Percentiles rank a stretch among this genome's conserved stretches.
phyloP scores from a whole-genome alignment of 2,329 filamentous ascomycete genomes.

The Cercospora canescens region DNA sequence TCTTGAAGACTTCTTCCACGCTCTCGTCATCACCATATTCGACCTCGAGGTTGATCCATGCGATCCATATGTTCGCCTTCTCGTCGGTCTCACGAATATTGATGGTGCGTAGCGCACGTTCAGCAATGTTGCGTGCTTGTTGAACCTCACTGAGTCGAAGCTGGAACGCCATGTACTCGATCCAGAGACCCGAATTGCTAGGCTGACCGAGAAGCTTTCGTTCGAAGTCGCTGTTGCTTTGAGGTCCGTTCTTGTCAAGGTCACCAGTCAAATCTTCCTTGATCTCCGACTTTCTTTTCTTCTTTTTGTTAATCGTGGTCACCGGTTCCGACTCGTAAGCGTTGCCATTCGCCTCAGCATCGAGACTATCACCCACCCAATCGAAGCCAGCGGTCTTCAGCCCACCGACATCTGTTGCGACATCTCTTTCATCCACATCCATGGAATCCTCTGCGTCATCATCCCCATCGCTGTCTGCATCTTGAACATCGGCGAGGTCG shows the following conservation, averaged over 20 bases:
- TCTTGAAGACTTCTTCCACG: conserved; percentile 83
- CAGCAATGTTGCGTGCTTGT: conserved; percentile 84
- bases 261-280: conserved; percentile 90
- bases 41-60: conserved; percentile 90
- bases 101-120: conserved; percentile 88
- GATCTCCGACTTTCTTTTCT: conserved; percentile 75
- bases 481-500: conserved; percentile 48
- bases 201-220: conserved; percentile 87
- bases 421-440: conserved; percentile 38
- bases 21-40: conserved; percentile 76
- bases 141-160: conserved; percentile 86
- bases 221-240: conserved; percentile 90
- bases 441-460: conserved; percentile 50
- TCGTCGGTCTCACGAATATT: conserved; percentile 87
- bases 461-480: conserved; percentile 49
- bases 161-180: conserved; percentile 98
- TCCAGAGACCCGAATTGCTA: conserved; percentile 91
- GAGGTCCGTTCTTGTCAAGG: conserved; percentile 82
- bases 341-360: conserved; percentile 55
- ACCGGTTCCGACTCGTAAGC: conserved; percentile 57
- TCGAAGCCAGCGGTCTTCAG: conserved; percentile 79
- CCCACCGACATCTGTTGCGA: conserved; percentile 37
- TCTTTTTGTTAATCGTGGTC: conserved; percentile 48
- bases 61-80: conserved; percentile 94
- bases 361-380: conserved; percentile 70